phyloP scores from a whole-genome alignment of 768 basidiomycete genomes.

The Tulasnella sp. region DNA sequence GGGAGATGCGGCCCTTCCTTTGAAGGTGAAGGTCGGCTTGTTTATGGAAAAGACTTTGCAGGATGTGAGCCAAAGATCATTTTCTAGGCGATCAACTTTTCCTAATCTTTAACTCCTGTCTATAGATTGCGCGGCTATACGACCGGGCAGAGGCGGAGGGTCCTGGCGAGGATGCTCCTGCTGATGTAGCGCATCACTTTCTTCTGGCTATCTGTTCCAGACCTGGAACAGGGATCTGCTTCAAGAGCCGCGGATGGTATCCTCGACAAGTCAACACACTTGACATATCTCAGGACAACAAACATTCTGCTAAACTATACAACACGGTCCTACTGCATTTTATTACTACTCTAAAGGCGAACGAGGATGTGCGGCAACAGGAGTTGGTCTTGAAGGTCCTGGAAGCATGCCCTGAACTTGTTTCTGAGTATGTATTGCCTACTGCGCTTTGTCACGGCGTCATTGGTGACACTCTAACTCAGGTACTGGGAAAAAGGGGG shows the following conservation, averaged over 20 bases:
- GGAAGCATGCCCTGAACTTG: conserved; percentile 75
- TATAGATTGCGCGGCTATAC: conserved; percentile 64
- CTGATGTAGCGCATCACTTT: conserved; percentile 79
- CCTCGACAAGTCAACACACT: conserved; percentile 46
- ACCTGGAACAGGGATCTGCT: conserved; percentile 77
- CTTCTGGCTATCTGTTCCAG: conserved; percentile 71
- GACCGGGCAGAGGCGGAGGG: conserved; percentile 44
- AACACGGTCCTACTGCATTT: conserved; percentile 77
- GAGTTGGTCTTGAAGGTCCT: conserved; percentile 74
- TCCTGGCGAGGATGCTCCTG: conserved; percentile 45
- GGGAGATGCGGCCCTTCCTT: conserved; percentile 59
- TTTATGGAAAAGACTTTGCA: conserved; percentile 57
- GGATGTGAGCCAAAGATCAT: conserved; percentile 36
- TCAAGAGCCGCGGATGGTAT: conserved; percentile 86
- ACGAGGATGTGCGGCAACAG: conserved; percentile 77
- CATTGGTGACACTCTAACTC: neutral
- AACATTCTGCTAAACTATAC: conserved; percentile 43
- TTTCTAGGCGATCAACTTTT: neutral
- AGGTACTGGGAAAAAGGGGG: conserved; percentile 64
- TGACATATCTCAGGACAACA: conserved; percentile 23
- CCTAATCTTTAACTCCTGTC: conserved; percentile 14
- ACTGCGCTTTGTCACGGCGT: neutral
- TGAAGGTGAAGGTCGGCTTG: conserved; percentile 56
- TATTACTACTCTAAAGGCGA: conserved; percentile 66
- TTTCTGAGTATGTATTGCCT: conserved; percentile 46